These are phyloP conservation scores for Vitis hybrid DNA, from an alignment of 177 flowering plant genomes.

Conservation along the genomic window DNA sequence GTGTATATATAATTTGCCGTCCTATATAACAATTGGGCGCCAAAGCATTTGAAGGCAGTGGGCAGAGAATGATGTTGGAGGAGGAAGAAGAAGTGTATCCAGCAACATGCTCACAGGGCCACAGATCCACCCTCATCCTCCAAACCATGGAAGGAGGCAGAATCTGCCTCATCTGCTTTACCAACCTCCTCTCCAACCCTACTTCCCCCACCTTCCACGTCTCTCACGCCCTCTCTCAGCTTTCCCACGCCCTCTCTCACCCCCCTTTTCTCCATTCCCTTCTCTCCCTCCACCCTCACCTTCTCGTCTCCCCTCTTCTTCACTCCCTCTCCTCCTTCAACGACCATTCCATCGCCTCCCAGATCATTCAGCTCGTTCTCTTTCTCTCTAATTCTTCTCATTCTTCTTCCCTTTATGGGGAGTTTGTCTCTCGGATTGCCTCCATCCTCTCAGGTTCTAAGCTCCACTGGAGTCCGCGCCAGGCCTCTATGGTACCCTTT, in stretches of 20 bases:
- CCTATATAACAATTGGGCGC: too few relatives aligned
- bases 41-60: too few relatives aligned
- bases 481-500: slow-evolving; percentile 51
- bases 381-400: too few relatives aligned
- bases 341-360: slow-evolving; percentile 59
- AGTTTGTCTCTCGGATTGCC: slow-evolving; percentile 55
- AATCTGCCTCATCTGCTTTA: slow-evolving; percentile 83
- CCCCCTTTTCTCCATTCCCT: slow-evolving; percentile 49
- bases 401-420: slow-evolving; percentile 13
- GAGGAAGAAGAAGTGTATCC: background rate
- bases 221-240: slow-evolving; percentile 89
- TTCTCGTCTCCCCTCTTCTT: slow-evolving; percentile 69
- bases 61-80: too few relatives aligned
- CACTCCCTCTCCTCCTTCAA: slow-evolving; percentile 48
- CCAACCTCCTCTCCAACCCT: slow-evolving; percentile 67
- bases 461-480: slow-evolving; percentile 72
- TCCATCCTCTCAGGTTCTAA: slow-evolving; percentile 37
- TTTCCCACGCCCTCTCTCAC: slow-evolving; percentile 61
- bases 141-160: slow-evolving; percentile 57
- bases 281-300: slow-evolving; percentile 56
- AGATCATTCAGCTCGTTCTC: too few relatives aligned
- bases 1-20: too few relatives aligned
- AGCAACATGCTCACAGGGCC: slow-evolving; percentile 58
- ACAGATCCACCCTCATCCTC: slow-evolving; percentile 54
- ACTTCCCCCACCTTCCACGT: slow-evolving; percentile 70